These are phyloP conservation scores for Solanum lycopersicoides DNA, from an alignment of 257 asterid species.

Conservation along the genomic window DNA sequence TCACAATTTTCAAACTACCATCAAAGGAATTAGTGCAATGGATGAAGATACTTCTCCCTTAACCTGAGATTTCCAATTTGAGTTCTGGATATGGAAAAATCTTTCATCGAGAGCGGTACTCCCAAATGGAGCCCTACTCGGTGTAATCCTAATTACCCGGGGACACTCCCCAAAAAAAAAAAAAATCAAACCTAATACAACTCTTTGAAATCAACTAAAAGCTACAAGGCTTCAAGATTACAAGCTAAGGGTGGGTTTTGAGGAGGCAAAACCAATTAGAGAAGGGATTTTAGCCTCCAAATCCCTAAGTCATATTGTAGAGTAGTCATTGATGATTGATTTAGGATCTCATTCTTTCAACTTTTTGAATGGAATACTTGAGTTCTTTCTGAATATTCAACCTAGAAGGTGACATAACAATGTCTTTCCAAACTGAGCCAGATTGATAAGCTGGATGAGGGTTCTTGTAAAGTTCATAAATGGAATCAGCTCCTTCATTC, in stretches of 20 bases:
- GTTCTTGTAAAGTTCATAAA: conserved; percentile 56
- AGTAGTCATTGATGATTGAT: background rate
- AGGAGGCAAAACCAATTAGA: background rate
- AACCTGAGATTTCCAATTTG: too few relatives aligned
- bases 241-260: background rate
- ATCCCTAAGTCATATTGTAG: background rate
- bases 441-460: conserved; percentile 63
- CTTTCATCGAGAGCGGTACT: too few relatives aligned
- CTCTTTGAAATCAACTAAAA: background rate
- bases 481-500: conserved; percentile 64
- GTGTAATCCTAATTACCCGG: background rate
- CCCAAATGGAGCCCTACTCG: background rate
- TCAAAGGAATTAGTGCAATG: too few relatives aligned
- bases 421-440: conserved; percentile 93
- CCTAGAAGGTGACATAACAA: conserved; percentile 92
- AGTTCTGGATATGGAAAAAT: too few relatives aligned
- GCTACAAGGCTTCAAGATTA: background rate
- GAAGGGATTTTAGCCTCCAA: background rate
- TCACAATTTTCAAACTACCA: background rate
- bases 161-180: too few relatives aligned
- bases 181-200: background rate
- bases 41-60: background rate
- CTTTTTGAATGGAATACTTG: conserved; percentile 68
- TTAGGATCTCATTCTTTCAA: conserved; percentile 31
- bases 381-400: conserved; percentile 87